Percentiles rank a stretch among this genome's conserved stretches.
phyloP scores from a whole-genome alignment of 805 yeast species.

The Sungouiozyma intestinalis region DNA sequence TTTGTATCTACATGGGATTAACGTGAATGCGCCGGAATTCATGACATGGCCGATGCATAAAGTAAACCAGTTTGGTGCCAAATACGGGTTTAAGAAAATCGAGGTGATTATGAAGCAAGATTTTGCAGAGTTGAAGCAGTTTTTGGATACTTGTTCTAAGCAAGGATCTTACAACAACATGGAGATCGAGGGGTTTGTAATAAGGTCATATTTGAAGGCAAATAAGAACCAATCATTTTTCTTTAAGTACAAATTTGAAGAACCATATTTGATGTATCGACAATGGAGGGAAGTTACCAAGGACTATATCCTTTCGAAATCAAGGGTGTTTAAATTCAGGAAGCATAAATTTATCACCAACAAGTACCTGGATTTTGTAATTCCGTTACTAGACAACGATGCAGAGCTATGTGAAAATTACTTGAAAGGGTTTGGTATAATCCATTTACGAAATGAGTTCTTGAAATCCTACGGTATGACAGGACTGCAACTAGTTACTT shows the following conservation, averaged over 20 bases:
- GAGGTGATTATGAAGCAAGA: conserved; percentile 35
- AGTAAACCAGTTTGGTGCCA: conserved; percentile 49
- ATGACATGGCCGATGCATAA: conserved; percentile 49
- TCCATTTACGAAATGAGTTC: conserved; percentile 59
- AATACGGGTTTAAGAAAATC: conserved; percentile 63
- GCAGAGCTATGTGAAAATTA: conserved; percentile 39
- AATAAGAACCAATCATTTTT: conserved; percentile 41
- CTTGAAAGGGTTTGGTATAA: conserved; percentile 55
- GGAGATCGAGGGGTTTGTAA: conserved; percentile 90
- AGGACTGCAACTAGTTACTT: conserved; percentile 48
- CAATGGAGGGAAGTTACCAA: conserved; percentile 84
- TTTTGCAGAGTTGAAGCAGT: conserved; percentile 35
- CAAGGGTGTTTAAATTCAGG: conserved; percentile 31
- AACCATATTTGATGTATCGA: conserved; percentile 86
- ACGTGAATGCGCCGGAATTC: conserved; percentile 54
- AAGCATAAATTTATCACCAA: conserved; percentile 52
- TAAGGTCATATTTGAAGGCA: conserved; percentile 43
- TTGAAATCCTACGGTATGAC: conserved; percentile 41
- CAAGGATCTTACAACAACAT: conserved; percentile 61
- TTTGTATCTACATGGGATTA: conserved; percentile 81
- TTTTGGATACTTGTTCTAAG: conserved; percentile 45
- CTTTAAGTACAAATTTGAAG: conserved; percentile 90
- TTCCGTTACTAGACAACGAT: conserved; percentile 41
- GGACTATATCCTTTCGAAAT: conserved; percentile 33
- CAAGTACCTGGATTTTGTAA: conserved; percentile 59